Evolutionary conservation across 805 yeast genomes (phyloP), one percentile per base, ranked within the genome.

Genomic region (Pichia gijzeniarum): DNA sequence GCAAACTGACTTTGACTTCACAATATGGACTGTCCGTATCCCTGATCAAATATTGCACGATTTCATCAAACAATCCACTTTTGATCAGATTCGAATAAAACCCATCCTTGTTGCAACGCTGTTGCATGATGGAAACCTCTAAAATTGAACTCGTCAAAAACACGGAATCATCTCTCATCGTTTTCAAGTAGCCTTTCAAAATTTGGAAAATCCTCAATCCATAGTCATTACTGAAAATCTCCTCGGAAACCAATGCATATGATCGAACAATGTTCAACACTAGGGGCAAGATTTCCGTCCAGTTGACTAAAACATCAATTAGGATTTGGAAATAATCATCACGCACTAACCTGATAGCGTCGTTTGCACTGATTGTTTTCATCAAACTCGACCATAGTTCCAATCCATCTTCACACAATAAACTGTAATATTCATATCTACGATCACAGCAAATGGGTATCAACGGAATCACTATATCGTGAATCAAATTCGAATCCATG

Each of bases 401-500:
- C 57, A 77, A 79, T 0, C 95, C 96, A 64, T 90, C 97, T 58
- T 90, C 97, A 17, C 82, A 73, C 9, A 90, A 61, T 43, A 85
- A 67, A 2, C 76, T 65, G 48, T 77, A 74, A 43, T 67, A 70
- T 19, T 73, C 72, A 0, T 88, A 75, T 18, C 69, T 67, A 1
- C 80, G 73, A 52, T 85, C 79, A 55, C 93, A 82, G 39, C 83
- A 75, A 7, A 69, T 63, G 12, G 68, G 65, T 21, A 89, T 71
- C 48, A 87, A 65, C 0, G 95, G 93, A 12, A 86, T 54, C 1
- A 83, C 72, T 27, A 83, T 76, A 3, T 71, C 64, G 72, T 80
- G 62, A 47, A 75, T 62, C 54, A 68, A 52, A 59, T 59, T 42
- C 1, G 79, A 80, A 45, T 78, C 68, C 8, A 68, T 67, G 52